These are phyloP conservation scores for Daedaleopsis sinensis DNA, from an alignment of 768 basidiomycete species.

Conservation along the genomic window DNA sequence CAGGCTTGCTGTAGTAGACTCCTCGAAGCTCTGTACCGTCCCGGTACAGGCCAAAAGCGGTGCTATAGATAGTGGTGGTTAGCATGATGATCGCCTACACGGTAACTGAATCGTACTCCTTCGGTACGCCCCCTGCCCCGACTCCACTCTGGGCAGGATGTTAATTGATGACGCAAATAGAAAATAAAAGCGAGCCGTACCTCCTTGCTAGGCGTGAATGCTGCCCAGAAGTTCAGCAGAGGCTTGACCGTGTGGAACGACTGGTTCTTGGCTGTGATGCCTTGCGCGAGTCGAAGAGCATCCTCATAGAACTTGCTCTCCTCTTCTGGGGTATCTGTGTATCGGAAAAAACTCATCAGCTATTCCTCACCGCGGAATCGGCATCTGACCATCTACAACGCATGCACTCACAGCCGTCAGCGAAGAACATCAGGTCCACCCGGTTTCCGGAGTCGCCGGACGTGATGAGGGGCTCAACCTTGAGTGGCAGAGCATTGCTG, in stretches of 20 bases:
- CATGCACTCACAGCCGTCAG: slow-evolving; percentile 67
- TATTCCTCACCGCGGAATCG: neutral
- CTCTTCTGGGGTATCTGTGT: slow-evolving; percentile 57
- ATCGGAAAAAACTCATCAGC: no score
- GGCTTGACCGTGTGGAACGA: slow-evolving; percentile 79
- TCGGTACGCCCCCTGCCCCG: slow-evolving; percentile 66
- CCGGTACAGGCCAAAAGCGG: slow-evolving; percentile 75
- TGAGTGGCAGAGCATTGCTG: slow-evolving; percentile 44
- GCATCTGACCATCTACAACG: neutral
- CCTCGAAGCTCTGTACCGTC: slow-evolving; percentile 77
- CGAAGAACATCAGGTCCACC: slow-evolving; percentile 76
- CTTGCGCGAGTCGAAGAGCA: slow-evolving; percentile 64
- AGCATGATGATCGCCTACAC: neutral
- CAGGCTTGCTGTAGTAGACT: slow-evolving; percentile 69
- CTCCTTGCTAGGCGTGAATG: slow-evolving; percentile 75
- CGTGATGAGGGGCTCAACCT: slow-evolving; percentile 56
- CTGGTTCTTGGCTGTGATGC: slow-evolving; percentile 65
- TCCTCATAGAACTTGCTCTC: slow-evolving; percentile 66
- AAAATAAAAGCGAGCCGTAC: slow-evolving; percentile 34
- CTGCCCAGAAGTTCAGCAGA: slow-evolving; percentile 81
- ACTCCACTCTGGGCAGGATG: slow-evolving; percentile 61
- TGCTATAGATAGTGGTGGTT: slow-evolving; percentile 43
- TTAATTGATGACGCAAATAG: no score
- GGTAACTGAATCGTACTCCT: slow-evolving; percentile 53
- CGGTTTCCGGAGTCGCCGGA: slow-evolving; percentile 69